Evolutionary conservation across 2,329 filamentous ascomycete genomes (phyloP).

Genomic region (Colletotrichum zoysiae): DNA sequence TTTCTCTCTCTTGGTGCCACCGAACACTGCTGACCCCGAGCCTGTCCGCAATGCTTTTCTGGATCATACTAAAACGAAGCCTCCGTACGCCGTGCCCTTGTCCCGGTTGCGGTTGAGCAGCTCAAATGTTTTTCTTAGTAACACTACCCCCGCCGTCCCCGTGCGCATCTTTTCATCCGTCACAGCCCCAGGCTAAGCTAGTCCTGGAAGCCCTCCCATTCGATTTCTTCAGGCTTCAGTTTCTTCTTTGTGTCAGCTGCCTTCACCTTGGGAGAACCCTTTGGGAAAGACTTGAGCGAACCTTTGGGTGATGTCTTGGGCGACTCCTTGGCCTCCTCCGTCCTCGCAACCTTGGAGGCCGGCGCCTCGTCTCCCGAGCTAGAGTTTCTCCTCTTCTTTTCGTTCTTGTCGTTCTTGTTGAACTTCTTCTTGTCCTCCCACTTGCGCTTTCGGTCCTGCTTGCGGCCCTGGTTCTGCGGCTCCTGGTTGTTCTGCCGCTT

Average conservation of each 20-base stretch:
- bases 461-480: constrained; percentile 32
- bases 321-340: constrained; percentile 16
- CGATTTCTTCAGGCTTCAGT: constrained; percentile 37
- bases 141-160: background rate
- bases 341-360: constrained; percentile 26
- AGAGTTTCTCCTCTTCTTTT: constrained; percentile 39
- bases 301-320: constrained; percentile 30
- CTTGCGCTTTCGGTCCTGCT: constrained; percentile 42
- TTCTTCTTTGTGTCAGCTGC: constrained; percentile 27
- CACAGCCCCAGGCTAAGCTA: constrained; percentile 10
- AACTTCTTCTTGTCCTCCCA: constrained; percentile 29
- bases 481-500: constrained; percentile 37
- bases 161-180: background rate
- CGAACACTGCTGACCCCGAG: background rate
- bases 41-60: constrained; percentile 24
- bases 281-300: constrained; percentile 22
- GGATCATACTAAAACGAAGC: constrained; percentile 25
- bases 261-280: constrained; percentile 30
- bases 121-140: background rate
- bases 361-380: constrained; percentile 40
- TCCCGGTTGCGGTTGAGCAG: background rate
- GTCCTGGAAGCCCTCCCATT: constrained; percentile 44
- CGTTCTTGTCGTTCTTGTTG: constrained; percentile 28
- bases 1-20: background rate
- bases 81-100: constrained; percentile 32